Percentiles rank a stretch among this genome's conserved stretches.
Evolutionary conservation across 139 green algal species (phyloP).

Genomic region (Asterochloris sp.): DNA sequence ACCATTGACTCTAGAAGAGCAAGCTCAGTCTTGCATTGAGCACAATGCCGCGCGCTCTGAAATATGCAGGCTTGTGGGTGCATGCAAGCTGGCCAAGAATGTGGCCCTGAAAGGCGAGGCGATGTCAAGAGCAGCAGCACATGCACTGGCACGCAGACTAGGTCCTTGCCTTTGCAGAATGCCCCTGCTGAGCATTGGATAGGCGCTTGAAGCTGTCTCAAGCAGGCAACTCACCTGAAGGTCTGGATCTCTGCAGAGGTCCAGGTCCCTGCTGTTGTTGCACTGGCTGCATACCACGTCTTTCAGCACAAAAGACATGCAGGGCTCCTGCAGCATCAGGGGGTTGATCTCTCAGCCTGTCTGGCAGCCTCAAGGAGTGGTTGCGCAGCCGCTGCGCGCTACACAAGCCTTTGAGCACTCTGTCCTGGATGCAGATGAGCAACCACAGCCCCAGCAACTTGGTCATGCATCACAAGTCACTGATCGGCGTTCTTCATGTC

Average conservation of each 20-base stretch:
- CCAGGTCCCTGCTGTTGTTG: conserved; percentile 88
- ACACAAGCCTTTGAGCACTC: neutral
- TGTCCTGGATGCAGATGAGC: neutral
- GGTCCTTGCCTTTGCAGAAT: too few species aligned
- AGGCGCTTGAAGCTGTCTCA: neutral
- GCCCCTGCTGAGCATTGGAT: neutral
- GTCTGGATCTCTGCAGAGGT: conserved; percentile 81
- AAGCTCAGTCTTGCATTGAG: too few species aligned
- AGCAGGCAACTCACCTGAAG: conserved; percentile 28
- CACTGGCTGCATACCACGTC: conserved; percentile 89
- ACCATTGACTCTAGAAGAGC: too few species aligned
- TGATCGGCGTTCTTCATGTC: too few species aligned
- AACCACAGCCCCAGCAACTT: neutral
- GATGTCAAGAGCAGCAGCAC: neutral
- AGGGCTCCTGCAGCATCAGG: conserved; percentile 60
- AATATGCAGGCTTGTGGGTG: neutral
- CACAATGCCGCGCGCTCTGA: neutral
- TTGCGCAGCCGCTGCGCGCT: neutral
- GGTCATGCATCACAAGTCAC: too few species aligned
- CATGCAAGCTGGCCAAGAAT: neutral
- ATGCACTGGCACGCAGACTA: neutral
- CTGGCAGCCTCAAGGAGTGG: neutral
- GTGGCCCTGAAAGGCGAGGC: neutral
- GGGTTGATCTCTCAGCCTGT: too few species aligned
- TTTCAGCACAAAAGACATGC: conserved; percentile 74